Evolutionary conservation across 495 filamentous ascomycete species (phyloP).

Genomic region (Tricharina praecox): DNA sequence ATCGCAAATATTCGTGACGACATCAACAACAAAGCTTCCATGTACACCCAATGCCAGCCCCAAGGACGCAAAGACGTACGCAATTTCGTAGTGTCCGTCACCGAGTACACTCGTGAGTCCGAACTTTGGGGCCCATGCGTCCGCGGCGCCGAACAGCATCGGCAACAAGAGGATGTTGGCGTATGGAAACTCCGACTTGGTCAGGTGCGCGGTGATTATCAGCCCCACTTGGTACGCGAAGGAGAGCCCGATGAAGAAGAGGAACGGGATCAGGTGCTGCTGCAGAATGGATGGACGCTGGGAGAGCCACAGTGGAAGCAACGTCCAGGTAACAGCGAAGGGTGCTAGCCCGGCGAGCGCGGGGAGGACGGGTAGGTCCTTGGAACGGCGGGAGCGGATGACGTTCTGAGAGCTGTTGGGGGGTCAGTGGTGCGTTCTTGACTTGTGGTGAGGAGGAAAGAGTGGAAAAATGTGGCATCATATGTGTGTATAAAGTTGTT

Average conservation of each 20-base stretch:
- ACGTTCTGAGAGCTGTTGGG: slow-evolving; percentile 58
- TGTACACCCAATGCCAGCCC: slow-evolving; percentile 72
- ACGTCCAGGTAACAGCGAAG: slow-evolving; percentile 54
- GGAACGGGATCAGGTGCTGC: slow-evolving; percentile 70
- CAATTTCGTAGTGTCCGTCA: slow-evolving; percentile 57
- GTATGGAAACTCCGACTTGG: slow-evolving; percentile 70
- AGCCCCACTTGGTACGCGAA: slow-evolving; percentile 89
- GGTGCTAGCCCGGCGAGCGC: slow-evolving; percentile 71
- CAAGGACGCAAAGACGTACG: slow-evolving; percentile 68
- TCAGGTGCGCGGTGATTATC: slow-evolving; percentile 86
- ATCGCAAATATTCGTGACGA: slow-evolving; percentile 93
- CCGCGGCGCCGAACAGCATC: slow-evolving; percentile 54
- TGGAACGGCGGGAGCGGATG: slow-evolving; percentile 55
- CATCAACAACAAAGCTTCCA: slow-evolving; percentile 88
- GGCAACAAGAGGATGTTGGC: slow-evolving; percentile 59
- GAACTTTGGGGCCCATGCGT: slow-evolving; percentile 53
- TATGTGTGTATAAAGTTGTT: no score
- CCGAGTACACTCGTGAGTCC: slow-evolving; percentile 71
- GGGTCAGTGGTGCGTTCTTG: slow-evolving; percentile 8
- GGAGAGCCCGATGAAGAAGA: slow-evolving; percentile 66
- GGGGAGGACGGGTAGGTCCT: slow-evolving; percentile 47
- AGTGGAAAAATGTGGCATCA: no score
- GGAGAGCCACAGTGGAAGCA: slow-evolving; percentile 60
- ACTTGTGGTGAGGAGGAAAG: no score
- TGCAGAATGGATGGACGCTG: slow-evolving; percentile 70